These are phyloP conservation scores for Bombardia bombarda DNA, from an alignment of 495 filamentous ascomycete genomes.

Conservation along the genomic window DNA sequence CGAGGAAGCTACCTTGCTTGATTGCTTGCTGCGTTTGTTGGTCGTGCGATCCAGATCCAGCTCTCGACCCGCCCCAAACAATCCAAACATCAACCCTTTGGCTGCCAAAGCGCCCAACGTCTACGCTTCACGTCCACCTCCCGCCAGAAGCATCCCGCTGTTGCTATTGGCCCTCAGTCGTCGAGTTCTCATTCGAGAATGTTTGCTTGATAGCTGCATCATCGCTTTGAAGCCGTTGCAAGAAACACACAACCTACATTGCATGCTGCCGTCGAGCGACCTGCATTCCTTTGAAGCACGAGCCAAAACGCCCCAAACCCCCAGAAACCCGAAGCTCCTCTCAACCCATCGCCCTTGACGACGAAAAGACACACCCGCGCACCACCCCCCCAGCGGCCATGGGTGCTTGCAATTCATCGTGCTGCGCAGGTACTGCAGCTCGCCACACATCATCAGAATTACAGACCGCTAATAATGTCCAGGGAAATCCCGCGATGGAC, in stretches of 20 bases:
- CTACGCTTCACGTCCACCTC: slow-evolving; percentile 1
- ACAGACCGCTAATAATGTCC: slow-evolving; percentile 10
- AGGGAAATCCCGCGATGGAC: slow-evolving; percentile 85
- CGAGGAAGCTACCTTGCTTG: too few relatives aligned
- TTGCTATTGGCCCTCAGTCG: slow-evolving; percentile 6
- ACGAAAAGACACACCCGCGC: slow-evolving; percentile 3
- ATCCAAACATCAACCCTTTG: background rate
- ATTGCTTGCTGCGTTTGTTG: background rate
- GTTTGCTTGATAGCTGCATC: slow-evolving; percentile 10
- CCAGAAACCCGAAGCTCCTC: background rate
- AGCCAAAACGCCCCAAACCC: slow-evolving; percentile 4
- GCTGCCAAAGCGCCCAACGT: background rate
- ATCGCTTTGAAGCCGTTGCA: slow-evolving; percentile 2
- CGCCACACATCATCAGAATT: too few relatives aligned
- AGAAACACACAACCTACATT: too few relatives aligned
- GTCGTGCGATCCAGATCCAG: slow-evolving; percentile 1
- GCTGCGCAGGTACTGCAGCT: slow-evolving; percentile 27
- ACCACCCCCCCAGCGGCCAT: slow-evolving; percentile 22
- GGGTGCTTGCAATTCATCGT: slow-evolving; percentile 32
- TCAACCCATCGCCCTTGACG: slow-evolving; percentile 1
- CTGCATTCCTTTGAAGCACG: slow-evolving; percentile 1
- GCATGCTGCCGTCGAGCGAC: slow-evolving; percentile 7
- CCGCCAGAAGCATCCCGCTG: slow-evolving; percentile 4
- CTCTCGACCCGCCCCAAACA: background rate
- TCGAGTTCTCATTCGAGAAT: slow-evolving; percentile 5